Conservation (phyloP, 192 early-diverging fungal genomes). For the Phlyctochytrium arcticum region DNA sequence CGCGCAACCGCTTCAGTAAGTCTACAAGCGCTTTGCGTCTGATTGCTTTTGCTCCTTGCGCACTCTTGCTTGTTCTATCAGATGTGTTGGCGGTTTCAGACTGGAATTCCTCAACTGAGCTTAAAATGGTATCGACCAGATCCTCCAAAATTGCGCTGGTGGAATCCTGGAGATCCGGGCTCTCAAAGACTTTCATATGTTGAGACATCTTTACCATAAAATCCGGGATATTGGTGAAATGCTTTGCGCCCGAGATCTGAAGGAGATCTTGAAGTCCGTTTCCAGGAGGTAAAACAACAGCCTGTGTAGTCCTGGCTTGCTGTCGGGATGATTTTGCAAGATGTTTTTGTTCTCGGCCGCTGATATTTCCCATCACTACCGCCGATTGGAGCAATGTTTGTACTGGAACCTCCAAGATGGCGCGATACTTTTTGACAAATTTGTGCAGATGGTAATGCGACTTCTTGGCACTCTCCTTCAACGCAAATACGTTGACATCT, state of each 20-base stretch:
- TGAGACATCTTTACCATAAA: slow-evolving; percentile 19
- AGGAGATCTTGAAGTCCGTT: background rate
- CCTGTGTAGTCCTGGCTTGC: no score
- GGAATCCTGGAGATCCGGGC: background rate
- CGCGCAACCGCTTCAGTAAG: slow-evolving; percentile 64
- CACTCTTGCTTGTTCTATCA: slow-evolving; percentile 25
- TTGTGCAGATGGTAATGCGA: slow-evolving; percentile 90
- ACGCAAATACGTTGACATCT: slow-evolving; percentile 89
- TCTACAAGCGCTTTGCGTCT: slow-evolving; percentile 78
- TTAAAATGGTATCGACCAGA: slow-evolving; percentile 27
- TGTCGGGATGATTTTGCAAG: background rate
- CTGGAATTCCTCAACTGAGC: slow-evolving; percentile 39
- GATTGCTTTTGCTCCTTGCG: slow-evolving; percentile 63
- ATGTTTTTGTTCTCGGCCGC: no score
- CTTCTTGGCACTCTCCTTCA: slow-evolving; percentile 83
- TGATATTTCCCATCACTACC: slow-evolving; percentile 14
- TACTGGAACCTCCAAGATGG: slow-evolving; percentile 71
- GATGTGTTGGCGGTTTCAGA: slow-evolving; percentile 23
- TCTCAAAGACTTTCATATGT: background rate
- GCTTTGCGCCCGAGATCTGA: background rate
- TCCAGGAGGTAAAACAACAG: background rate
- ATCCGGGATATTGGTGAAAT: slow-evolving; percentile 2
- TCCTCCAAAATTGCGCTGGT: slow-evolving; percentile 37
- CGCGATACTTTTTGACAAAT: slow-evolving; percentile 81
- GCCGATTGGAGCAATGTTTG: slow-evolving; percentile 55